Evolutionary conservation across 1,139 yeast genomes (phyloP).

Genomic region (Spathaspora sp.): DNA sequence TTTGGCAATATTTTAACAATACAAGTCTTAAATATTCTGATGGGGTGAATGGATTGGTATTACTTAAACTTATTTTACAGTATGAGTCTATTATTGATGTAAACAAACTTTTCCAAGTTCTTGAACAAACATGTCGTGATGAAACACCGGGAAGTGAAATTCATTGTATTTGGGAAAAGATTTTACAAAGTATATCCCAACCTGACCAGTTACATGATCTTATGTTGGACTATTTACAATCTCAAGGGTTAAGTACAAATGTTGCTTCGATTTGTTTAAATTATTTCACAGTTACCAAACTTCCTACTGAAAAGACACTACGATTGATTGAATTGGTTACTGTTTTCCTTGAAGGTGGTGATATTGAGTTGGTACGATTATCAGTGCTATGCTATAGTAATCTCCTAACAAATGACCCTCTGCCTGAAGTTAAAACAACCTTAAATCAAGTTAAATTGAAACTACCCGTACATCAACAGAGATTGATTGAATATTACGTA

Average conservation of each 20-base stretch:
- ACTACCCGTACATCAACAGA: conserved; percentile 13
- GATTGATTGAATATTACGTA: conserved; percentile 10
- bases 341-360: conserved; percentile 26
- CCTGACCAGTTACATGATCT: conserved; percentile 7
- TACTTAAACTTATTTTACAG: conserved; percentile 10
- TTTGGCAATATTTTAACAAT: conserved; percentile 16
- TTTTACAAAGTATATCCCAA: conserved; percentile 5
- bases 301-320: conserved; percentile 3
- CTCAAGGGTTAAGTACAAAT: not conserved
- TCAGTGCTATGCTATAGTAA: conserved; percentile 44
- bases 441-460: conserved; percentile 12
- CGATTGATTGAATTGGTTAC: conserved; percentile 29
- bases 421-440: conserved; percentile 6
- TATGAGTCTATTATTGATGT: conserved; percentile 11
- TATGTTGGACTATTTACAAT: conserved; percentile 10
- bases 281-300: conserved; percentile 11
- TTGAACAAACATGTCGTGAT: conserved; percentile 6
- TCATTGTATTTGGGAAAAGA: conserved; percentile 12
- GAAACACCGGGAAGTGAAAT: conserved; percentile 11
- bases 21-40: conserved; percentile 3
- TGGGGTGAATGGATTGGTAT: conserved; percentile 10
- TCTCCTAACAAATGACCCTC: conserved; percentile 22
- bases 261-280: conserved; percentile 11
- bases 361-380: conserved; percentile 40
- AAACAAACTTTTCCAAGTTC: conserved; percentile 8